Conservation (phyloP, 2,329 filamentous ascomycete species). For the Aotearoamyces nothofagi region DNA sequence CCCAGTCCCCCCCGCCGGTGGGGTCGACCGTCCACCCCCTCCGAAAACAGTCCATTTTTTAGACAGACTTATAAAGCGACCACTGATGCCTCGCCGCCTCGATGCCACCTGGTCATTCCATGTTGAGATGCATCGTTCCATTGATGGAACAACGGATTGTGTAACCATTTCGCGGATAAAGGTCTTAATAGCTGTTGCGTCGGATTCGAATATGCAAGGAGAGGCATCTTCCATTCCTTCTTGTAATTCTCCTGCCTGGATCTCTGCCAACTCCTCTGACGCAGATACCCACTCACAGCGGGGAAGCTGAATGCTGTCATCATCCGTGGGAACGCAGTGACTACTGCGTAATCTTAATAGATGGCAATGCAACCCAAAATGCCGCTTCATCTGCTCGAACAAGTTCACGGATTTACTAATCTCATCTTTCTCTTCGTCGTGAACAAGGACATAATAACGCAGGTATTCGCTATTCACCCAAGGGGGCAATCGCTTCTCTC, state of each 20-base stretch:
- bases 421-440: conserved; percentile 92
- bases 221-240: conserved; percentile 58
- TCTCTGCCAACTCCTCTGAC: conserved; percentile 64
- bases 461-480: conserved; percentile 91
- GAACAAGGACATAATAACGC: conserved; percentile 89
- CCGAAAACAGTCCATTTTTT: conserved; percentile 82
- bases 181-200: conserved; percentile 72
- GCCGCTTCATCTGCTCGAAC: conserved; percentile 99
- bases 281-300: conserved; percentile 82
- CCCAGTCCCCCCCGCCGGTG: conserved; percentile 38
- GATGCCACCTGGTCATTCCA: conserved; percentile 99
- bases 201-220: conserved; percentile 80
- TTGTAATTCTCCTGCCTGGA: conserved; percentile 49
- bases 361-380: conserved; percentile 91
- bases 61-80: conserved; percentile 87
- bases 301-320: conserved; percentile 73
- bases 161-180: conserved; percentile 92
- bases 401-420: conserved; percentile 77
- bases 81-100: conserved; percentile 71
- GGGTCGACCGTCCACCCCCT: conserved; percentile 23
- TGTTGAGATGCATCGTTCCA: conserved; percentile 80
- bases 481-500: conserved; percentile 54
- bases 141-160: conserved; percentile 86
- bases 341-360: conserved; percentile 72
- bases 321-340: conserved; percentile 76